Evolutionary conservation across 1,284 basidiomycete species (phyloP).

Genomic region (Ustilago trichophora): DNA sequence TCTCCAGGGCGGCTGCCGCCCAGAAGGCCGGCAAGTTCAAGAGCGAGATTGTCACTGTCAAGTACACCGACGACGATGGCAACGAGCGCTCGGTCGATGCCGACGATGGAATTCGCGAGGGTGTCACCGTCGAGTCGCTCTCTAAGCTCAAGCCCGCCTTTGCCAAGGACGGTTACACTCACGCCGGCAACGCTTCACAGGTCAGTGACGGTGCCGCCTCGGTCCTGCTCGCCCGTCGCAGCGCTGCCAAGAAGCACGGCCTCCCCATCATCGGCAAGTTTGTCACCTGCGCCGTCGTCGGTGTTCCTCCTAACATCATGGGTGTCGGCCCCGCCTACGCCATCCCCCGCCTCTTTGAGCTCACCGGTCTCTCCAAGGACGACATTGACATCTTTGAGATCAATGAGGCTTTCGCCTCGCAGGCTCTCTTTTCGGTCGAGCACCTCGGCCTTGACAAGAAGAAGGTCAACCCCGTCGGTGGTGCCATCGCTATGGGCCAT

Average conservation of each 20-base stretch:
- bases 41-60: conserved; percentile 87
- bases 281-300: conserved; percentile 79
- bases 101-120: conserved; percentile 87
- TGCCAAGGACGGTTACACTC: conserved; percentile 84
- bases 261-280: conserved; percentile 94
- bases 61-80: conserved; percentile 82
- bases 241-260: conserved; percentile 84
- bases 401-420: conserved; percentile 68
- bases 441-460: conserved; percentile 67
- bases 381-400: conserved; percentile 65
- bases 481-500: conserved; percentile 69
- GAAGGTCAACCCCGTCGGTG: conserved; percentile 69
- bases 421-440: conserved; percentile 72
- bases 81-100: conserved; percentile 80
- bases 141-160: conserved; percentile 94
- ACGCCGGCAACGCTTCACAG: conserved; percentile 91
- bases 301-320: conserved; percentile 67
- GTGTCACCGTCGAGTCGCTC: conserved; percentile 86
- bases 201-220: conserved; percentile 98
- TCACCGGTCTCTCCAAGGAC: conserved; percentile 55
- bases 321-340: conserved; percentile 66
- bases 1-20: conserved; percentile 82
- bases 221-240: conserved; percentile 85
- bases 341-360: conserved; percentile 62
- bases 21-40: conserved; percentile 89